Conservation (phyloP, 352 stramenopile genomes). For the Phytophthora sansomeana region DNA sequence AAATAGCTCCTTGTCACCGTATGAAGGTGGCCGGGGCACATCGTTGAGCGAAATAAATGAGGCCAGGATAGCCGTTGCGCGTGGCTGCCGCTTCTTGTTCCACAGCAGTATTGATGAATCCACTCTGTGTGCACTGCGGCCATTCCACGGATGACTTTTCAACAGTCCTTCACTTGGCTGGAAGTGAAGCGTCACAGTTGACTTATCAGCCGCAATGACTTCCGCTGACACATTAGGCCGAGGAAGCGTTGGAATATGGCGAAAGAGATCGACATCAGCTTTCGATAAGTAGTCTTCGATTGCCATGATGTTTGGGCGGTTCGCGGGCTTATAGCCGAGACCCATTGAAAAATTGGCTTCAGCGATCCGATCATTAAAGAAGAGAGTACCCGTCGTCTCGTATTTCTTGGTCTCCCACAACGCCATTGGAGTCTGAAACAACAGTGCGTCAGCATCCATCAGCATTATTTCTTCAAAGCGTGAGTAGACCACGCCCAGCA, state of each 20-base stretch:
- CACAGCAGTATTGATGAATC: constrained; percentile 60
- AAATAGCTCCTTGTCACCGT: constrained; percentile 60
- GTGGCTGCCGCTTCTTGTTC: constrained; percentile 51
- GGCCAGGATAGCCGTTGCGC: constrained; percentile 49
- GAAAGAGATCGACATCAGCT: constrained; percentile 33
- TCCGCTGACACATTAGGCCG: constrained; percentile 28
- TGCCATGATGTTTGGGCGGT: constrained; percentile 38
- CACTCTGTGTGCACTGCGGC: constrained; percentile 43
- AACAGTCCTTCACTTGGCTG: constrained; percentile 35
- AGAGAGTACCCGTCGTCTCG: constrained; percentile 61
- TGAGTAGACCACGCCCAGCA: constrained; percentile 69
- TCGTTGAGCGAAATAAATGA: constrained; percentile 48
- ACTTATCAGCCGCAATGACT: constrained; percentile 37
- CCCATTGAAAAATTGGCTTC: constrained; percentile 41
- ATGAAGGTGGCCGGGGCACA: constrained; percentile 38
- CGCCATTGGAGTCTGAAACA: constrained; percentile 64
- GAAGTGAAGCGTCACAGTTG: constrained; percentile 35
- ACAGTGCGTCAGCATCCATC: constrained; percentile 74
- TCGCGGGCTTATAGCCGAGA: constrained; percentile 29
- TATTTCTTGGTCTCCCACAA: constrained; percentile 68
- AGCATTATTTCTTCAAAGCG: constrained; percentile 79
- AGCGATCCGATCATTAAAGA: constrained; percentile 73
- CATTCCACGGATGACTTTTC: constrained; percentile 44
- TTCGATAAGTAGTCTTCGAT: constrained; percentile 46
- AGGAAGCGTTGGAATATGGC: constrained; percentile 25